Conservation (phyloP, 495 filamentous ascomycete genomes). For the Barbatosphaeria neglecta region DNA sequence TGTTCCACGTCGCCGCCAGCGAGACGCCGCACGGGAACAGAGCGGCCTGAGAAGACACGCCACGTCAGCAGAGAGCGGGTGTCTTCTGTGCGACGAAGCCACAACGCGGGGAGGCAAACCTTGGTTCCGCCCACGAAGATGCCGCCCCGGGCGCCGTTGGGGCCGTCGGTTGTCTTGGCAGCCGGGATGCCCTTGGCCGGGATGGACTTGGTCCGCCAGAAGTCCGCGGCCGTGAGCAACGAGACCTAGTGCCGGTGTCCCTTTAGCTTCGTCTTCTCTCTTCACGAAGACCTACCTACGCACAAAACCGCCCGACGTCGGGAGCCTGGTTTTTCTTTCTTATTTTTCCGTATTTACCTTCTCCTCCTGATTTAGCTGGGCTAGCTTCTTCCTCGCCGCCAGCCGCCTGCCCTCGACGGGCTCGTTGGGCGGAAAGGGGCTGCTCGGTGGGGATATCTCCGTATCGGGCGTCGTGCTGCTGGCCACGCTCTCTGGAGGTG, state of each 20-base stretch:
- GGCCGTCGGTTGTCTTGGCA: slow-evolving; percentile 65
- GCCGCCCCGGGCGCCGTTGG: slow-evolving; percentile 67
- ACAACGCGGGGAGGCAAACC: slow-evolving; percentile 20
- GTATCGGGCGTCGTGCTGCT: slow-evolving; percentile 36
- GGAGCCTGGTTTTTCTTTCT: too few relatives aligned
- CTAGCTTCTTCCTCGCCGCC: slow-evolving; percentile 28
- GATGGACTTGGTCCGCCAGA: slow-evolving; percentile 66
- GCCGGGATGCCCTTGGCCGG: slow-evolving; percentile 57
- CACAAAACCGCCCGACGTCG: too few relatives aligned
- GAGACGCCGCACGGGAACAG: slow-evolving; percentile 68
- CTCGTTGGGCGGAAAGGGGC: slow-evolving; percentile 22
- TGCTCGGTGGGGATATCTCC: slow-evolving; percentile 38
- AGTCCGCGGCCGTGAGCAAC: slow-evolving; percentile 55
- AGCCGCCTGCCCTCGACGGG: slow-evolving; percentile 19
- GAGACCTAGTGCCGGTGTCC: slow-evolving; percentile 35
- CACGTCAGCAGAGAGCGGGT: slow-evolving; percentile 34
- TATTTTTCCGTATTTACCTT: slow-evolving; percentile 36
- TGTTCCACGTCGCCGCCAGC: slow-evolving; percentile 70
- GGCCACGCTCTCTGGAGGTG: slow-evolving; percentile 26
- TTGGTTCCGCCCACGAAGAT: slow-evolving; percentile 54
- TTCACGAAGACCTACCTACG: neutral
- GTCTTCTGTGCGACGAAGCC: neutral
- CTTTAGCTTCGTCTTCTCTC: slow-evolving; percentile 11
- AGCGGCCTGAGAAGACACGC: slow-evolving; percentile 42
- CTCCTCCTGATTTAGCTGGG: slow-evolving; percentile 37